Base-by-base conservation (phyloP, 768 basidiomycete species). In the Lentinus brumalis region DNA sequence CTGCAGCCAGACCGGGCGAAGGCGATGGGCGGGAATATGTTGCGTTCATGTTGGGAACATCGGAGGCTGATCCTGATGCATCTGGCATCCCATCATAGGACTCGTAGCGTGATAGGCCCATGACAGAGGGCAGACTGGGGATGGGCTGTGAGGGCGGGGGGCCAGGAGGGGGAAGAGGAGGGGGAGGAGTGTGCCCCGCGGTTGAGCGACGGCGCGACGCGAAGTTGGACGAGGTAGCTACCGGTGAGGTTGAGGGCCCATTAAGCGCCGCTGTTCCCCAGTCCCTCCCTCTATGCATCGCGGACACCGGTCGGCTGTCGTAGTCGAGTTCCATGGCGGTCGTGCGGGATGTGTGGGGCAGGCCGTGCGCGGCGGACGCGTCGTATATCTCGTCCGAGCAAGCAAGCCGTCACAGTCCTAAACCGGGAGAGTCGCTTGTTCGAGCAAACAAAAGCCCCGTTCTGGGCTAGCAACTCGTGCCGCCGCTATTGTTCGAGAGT, bases 91-190 rank as follows among this genome's bases (percentile, higher is more conserved):
- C 66, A 54, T 72, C 73, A 67, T 63, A 71, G 65, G 69, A 54
- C 64, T 74, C 52, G 70, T 68, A 65, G 52, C 63, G 65, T 61
- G 66, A 57, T 69, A 74, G 29, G 53, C 60, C 67, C 32, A 73
- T 67, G 32, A 73, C 65, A 16, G 71, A 65, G 42, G 90, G 90
- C 39, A 90, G 67, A 66, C 78, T 85, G 52, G 90, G 90, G 60
- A 92, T 91, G 51, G 90, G 90, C 66, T 85, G 82, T 68, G 78
- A 84, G 21, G 90, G 90, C 45, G 90, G 90, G 18, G 90, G 90
- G 3, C 76, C 85, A 41, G 86, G 83, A 6, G 89, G 88, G 46
- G 87, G 62, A 41, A 86, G 83, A 6, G 89, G 88, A 47, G 87
- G 62, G 11, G 62, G 57, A 30, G 83, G 61, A 29, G 79, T 77